Evolutionary conservation across 1,284 basidiomycete genomes (phyloP).

Genomic region (Porogramme epimiltina): DNA sequence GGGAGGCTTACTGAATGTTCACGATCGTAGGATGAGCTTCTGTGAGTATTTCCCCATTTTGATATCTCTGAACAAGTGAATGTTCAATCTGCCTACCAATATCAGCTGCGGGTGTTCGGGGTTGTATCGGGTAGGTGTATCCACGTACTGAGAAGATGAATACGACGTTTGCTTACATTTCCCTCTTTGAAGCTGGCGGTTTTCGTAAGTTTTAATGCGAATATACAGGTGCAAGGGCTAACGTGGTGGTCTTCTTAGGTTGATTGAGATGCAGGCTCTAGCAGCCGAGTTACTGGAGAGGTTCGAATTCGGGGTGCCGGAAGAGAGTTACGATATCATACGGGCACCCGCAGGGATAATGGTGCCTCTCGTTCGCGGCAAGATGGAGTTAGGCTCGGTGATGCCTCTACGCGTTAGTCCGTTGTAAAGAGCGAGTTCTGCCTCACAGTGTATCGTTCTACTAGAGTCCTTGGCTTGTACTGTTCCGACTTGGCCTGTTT

Average conservation of each 20-base stretch:
- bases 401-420: slow-evolving; percentile 15
- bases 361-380: slow-evolving; percentile 40
- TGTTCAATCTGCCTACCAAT: not conserved
- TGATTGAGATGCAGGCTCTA: slow-evolving; percentile 31
- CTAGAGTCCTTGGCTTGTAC: too few relatives aligned
- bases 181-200: slow-evolving; percentile 25
- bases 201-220: slow-evolving; percentile 38
- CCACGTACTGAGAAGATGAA: too few relatives aligned
- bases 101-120: slow-evolving; percentile 30
- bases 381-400: slow-evolving; percentile 44
- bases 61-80: not conserved
- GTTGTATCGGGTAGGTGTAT: slow-evolving; percentile 29
- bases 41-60: slow-evolving; percentile 11
- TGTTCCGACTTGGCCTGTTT: too few relatives aligned
- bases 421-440: too few relatives aligned
- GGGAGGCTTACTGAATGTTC: not conserved
- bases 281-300: slow-evolving; percentile 25
- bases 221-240: too few relatives aligned
- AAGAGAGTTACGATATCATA: slow-evolving; percentile 34
- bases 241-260: slow-evolving; percentile 17
- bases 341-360: slow-evolving; percentile 40
- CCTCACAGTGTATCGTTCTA: too few relatives aligned
- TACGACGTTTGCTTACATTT: too few relatives aligned
- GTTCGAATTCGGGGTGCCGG: slow-evolving; percentile 33
- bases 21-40: slow-evolving; percentile 11